Evolutionary conservation across 2,329 filamentous ascomycete genomes (phyloP).

Genomic region (Scedosporium dehoogii): DNA sequence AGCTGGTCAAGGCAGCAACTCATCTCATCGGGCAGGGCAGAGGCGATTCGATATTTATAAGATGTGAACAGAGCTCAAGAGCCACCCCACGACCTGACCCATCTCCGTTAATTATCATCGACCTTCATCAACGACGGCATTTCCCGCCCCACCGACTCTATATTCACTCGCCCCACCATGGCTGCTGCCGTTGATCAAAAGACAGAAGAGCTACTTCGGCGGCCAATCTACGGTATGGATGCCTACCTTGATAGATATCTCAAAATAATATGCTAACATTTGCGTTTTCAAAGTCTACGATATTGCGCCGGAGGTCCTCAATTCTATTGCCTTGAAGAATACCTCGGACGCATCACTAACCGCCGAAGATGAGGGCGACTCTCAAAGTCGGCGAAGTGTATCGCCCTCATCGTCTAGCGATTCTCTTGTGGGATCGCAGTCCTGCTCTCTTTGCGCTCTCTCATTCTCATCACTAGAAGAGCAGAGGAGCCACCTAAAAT

Average conservation of each 20-base stretch:
- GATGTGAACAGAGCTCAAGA: too few relatives aligned
- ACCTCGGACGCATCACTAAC: background rate
- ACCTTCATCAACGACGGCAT: background rate
- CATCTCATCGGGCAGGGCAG: too few relatives aligned
- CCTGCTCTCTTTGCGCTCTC: slow-evolving; percentile 71
- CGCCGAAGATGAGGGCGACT: background rate
- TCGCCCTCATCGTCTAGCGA: slow-evolving; percentile 14
- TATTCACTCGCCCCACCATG: background rate
- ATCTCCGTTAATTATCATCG: too few relatives aligned
- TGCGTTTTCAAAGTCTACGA: background rate
- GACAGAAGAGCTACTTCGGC: slow-evolving; percentile 4
- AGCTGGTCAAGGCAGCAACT: too few relatives aligned
- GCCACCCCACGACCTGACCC: too few relatives aligned
- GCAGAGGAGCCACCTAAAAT: slow-evolving; percentile 76
- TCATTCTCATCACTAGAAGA: slow-evolving; percentile 65
- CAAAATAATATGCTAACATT: background rate
- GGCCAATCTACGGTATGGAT: slow-evolving; percentile 2
- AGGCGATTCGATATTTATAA: too few relatives aligned
- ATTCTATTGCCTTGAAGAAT: slow-evolving; percentile 2
- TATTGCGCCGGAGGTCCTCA: slow-evolving; percentile 3
- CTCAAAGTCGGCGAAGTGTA: background rate
- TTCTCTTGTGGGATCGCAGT: slow-evolving; percentile 51
- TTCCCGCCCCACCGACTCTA: background rate
- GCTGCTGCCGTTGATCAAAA: background rate
- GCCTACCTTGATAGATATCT: background rate